Evolutionary conservation across 805 yeast genomes (phyloP), one percentile per base, ranked within the genome.

Genomic region (Monosporozyma aerobia): DNA sequence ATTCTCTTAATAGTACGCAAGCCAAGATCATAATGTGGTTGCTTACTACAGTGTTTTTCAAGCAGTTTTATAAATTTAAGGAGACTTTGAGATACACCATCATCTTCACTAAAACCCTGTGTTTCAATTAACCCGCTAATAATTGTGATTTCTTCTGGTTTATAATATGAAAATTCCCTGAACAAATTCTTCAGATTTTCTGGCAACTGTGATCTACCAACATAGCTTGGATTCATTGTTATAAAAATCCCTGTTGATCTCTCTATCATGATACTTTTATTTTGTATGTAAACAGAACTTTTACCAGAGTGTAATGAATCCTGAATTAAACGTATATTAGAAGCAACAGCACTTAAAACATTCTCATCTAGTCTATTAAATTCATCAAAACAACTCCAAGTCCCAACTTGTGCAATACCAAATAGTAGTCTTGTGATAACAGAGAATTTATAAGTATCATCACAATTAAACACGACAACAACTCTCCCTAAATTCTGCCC

Each of bases 341-440:
- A 80, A 0, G 97, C 84, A 0, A 89, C 85, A 0, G 97, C 90
- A 68, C 96, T 88, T 48, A 92, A 70, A 54, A 83, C 84, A 13
- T 75, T 76, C 53, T 78, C 79, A 41, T 81, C 83, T 32, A 92
- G 74, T 56, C 98, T 74, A 62, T 92, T 92, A 62, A 92, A 90
- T 65, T 92, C 98, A 66, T 92, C 98, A 69, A 92, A 92, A 67
- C 98, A 92, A 4, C 90, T 95, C 96, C 96, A 92, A 0, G 90
- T 84, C 0, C 96, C 96, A 6, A 89, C 79, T 55, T 82, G 82
- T 54, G 90, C 83, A 9, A 90, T 73, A 47, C 98, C 98, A 23
- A 80, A 62, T 33, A 92, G 70, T 25, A 92, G 79, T 46, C 97
- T 71, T 10, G 87, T 81, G 67, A 92, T 84, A 0, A 95, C 78